These are phyloP conservation scores for Neurospora sp. DNA, from an alignment of 495 filamentous ascomycete species.

Conservation along the genomic window DNA sequence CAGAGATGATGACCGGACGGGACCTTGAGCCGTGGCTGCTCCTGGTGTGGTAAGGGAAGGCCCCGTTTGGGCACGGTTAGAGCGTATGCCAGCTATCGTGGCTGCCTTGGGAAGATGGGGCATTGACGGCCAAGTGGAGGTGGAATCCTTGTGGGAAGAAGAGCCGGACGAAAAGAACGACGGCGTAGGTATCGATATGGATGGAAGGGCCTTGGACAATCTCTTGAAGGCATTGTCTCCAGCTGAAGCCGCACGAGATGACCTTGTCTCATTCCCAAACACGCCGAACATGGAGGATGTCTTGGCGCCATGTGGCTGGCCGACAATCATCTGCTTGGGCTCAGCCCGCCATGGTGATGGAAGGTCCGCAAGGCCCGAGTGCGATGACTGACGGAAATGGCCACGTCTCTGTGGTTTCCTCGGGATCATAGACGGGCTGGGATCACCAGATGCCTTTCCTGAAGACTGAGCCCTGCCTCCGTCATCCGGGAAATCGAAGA, in stretches of 20 bases:
- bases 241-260: slow-evolving; percentile 28
- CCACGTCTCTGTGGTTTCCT: slow-evolving; percentile 6
- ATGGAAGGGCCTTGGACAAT: slow-evolving; percentile 39
- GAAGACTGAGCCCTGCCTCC: neutral
- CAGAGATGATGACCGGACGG: neutral
- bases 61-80: neutral
- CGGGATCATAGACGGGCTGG: neutral
- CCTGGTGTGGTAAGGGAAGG: neutral
- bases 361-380: slow-evolving; percentile 16
- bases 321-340: slow-evolving; percentile 32
- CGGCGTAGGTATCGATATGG: slow-evolving; percentile 42
- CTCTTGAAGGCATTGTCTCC: slow-evolving; percentile 37
- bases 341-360: slow-evolving; percentile 45
- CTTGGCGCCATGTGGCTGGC: slow-evolving; percentile 14
- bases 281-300: slow-evolving; percentile 30
- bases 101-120: neutral
- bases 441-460: neutral
- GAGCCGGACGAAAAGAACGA: slow-evolving; percentile 34
- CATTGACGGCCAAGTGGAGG: slow-evolving; percentile 1
- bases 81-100: neutral
- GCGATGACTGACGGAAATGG: neutral
- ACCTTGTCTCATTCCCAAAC: slow-evolving; percentile 22
- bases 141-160: slow-evolving; percentile 17
- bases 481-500: slow-evolving; percentile 35
- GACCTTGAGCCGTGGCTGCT: neutral